A percentile compares a stretch with the other conserved stretches of the same genome.
These are phyloP conservation scores for Triangularia verruculosa DNA, from an alignment of 2,329 filamentous ascomycete species.

Conservation along the genomic window DNA sequence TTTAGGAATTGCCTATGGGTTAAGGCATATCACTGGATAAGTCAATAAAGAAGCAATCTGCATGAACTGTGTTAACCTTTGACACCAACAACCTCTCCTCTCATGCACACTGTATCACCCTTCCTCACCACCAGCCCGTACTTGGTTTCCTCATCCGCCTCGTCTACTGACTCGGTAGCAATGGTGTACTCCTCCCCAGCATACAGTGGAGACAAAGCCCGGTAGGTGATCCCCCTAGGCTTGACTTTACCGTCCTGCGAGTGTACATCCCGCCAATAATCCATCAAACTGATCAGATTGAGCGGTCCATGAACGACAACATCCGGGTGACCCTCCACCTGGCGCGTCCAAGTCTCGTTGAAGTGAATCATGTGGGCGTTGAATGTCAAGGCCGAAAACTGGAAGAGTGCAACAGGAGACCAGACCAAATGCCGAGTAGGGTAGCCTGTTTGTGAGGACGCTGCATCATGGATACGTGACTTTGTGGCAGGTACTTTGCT, in stretches of 20 bases:
- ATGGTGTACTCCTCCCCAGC: conserved; percentile 62
- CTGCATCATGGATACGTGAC: neutral
- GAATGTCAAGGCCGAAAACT: conserved; percentile 81
- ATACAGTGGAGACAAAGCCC: conserved; percentile 68
- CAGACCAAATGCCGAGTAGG: conserved; percentile 37
- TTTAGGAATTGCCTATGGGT: neutral
- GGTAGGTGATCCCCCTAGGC: conserved; percentile 53
- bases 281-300: conserved; percentile 68
- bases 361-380: conserved; percentile 87
- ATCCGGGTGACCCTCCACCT: conserved; percentile 66
- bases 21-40: neutral
- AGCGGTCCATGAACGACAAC: conserved; percentile 79
- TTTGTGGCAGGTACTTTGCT: neutral
- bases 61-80: no score
- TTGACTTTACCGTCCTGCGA: conserved; percentile 12
- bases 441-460: neutral
- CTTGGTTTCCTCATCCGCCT: neutral
- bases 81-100: conserved; percentile 31
- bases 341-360: conserved; percentile 62
- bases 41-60: neutral
- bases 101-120: conserved; percentile 37
- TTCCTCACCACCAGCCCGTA: conserved; percentile 47
- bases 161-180: conserved; percentile 43
- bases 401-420: conserved; percentile 61
- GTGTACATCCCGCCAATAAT: conserved; percentile 59